Conservation (phyloP, 495 filamentous ascomycete genomes). For the Xylaria acuta region DNA sequence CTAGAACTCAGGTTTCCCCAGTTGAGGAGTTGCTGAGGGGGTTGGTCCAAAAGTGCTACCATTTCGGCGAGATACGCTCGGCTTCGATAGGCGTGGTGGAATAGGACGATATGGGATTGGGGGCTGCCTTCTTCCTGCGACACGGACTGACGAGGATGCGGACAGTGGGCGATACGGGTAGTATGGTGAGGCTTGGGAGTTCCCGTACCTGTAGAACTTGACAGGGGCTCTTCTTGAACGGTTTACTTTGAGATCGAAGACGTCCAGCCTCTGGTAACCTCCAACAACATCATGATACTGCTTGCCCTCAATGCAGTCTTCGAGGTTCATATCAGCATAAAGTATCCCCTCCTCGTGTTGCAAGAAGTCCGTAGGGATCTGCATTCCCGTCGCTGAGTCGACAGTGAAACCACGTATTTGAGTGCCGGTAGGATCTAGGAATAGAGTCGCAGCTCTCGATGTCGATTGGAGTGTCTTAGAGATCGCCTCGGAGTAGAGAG, state of each 20-base stretch:
- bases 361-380: slow-evolving; percentile 37
- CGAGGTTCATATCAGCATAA: slow-evolving; percentile 52
- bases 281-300: slow-evolving; percentile 54
- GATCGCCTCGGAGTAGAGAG: slow-evolving; percentile 24
- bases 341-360: slow-evolving; percentile 48
- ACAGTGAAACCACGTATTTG: slow-evolving; percentile 38
- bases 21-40: no score
- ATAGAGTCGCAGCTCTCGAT: slow-evolving; percentile 44
- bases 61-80: no score
- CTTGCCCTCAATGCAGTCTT: slow-evolving; percentile 49
- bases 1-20: no score
- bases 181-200: not conserved
- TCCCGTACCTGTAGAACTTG: not conserved
- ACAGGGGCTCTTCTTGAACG: slow-evolving; percentile 31
- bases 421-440: slow-evolving; percentile 49
- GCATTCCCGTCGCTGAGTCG: slow-evolving; percentile 18
- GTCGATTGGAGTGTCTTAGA: slow-evolving; percentile 29
- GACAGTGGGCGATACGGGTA: no score
- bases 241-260: slow-evolving; percentile 51
- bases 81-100: no score
- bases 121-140: no score
- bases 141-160: no score
- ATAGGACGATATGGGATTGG: no score
- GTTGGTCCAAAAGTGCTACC: no score
- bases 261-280: slow-evolving; percentile 51